Evolutionary conservation across 768 basidiomycete species (phyloP).

Genomic region (Leccinum truebloodii): DNA sequence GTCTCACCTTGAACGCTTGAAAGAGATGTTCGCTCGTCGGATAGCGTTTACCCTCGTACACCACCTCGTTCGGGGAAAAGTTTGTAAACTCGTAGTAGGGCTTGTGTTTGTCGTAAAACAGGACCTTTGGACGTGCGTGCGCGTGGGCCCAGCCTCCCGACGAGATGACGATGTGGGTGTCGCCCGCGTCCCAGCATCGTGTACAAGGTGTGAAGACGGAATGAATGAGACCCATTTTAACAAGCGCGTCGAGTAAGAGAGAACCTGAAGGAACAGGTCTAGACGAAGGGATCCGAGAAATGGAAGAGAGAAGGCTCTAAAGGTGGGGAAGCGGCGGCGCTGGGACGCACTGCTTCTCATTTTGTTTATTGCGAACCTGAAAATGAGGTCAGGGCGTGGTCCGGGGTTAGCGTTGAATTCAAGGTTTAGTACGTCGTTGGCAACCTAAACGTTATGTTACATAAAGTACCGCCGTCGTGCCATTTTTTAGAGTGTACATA

Average conservation of each 20-base stretch:
- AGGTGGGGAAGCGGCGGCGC: constrained; percentile 9
- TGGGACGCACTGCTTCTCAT: constrained; percentile 2
- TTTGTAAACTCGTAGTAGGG: constrained; percentile 75
- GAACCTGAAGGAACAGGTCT: background rate
- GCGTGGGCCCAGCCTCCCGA: constrained; percentile 27
- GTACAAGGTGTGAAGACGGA: constrained; percentile 21
- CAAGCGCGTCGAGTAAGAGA: background rate
- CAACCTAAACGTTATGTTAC: background rate
- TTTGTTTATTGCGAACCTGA: background rate
- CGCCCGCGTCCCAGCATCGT: constrained; percentile 29
- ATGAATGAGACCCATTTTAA: constrained; percentile 19
- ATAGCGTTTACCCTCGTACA: constrained; percentile 62
- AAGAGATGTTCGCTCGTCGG: constrained; percentile 80
- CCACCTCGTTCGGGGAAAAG: constrained; percentile 68
- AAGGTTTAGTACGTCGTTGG: background rate
- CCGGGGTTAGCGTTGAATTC: background rate
- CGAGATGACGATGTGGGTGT: constrained; percentile 30
- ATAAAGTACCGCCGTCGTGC: background rate
- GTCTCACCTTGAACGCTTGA: constrained; percentile 68
- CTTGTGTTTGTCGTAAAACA: constrained; percentile 65
- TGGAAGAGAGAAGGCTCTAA: background rate
- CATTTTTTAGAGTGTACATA: no score
- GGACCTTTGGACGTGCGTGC: constrained; percentile 35
- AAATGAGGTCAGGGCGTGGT: constrained; percentile 19
- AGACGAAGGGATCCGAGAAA: background rate